Evolutionary conservation across 176 grass and related monocot species (phyloP).

Genomic region (Coix lacrymajobi): DNA sequence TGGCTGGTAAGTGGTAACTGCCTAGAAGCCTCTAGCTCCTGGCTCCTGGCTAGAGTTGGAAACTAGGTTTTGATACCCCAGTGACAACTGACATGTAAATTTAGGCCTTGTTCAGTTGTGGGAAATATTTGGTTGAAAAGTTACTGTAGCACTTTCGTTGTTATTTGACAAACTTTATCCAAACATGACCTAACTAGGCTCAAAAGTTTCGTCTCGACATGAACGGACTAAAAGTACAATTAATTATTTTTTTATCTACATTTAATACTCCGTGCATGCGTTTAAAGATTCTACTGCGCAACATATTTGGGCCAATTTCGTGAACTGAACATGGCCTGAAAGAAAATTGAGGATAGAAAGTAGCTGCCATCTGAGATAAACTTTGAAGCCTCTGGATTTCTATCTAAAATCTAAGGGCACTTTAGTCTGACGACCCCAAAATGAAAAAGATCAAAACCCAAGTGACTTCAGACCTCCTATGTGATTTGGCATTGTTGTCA

Average conservation of each 20-base stretch:
- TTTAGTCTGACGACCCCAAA: background rate
- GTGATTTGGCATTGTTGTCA: conserved; percentile 41
- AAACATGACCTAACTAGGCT: too few species aligned
- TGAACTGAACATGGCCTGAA: too few species aligned
- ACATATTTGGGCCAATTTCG: too few species aligned
- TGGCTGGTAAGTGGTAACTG: background rate
- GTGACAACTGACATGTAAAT: background rate
- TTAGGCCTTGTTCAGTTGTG: too few species aligned
- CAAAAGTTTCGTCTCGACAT: too few species aligned
- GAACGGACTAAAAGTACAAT: too few species aligned
- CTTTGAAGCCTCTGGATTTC: background rate
- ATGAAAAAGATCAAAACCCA: background rate
- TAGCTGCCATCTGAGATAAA: background rate
- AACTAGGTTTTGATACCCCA: background rate
- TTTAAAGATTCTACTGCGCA: too few species aligned
- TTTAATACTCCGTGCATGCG: too few species aligned
- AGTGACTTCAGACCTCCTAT: conserved; percentile 41
- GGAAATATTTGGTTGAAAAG: too few species aligned
- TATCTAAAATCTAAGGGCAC: background rate
- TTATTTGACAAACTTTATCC: too few species aligned
- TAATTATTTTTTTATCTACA: too few species aligned
- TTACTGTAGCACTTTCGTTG: too few species aligned
- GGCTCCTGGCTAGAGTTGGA: background rate
- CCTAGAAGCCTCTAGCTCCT: background rate
- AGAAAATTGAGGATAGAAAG: background rate